These are phyloP conservation scores for Debaryomyces nepalensis DNA, from an alignment of 1,139 yeast genomes.

Conservation along the genomic window DNA sequence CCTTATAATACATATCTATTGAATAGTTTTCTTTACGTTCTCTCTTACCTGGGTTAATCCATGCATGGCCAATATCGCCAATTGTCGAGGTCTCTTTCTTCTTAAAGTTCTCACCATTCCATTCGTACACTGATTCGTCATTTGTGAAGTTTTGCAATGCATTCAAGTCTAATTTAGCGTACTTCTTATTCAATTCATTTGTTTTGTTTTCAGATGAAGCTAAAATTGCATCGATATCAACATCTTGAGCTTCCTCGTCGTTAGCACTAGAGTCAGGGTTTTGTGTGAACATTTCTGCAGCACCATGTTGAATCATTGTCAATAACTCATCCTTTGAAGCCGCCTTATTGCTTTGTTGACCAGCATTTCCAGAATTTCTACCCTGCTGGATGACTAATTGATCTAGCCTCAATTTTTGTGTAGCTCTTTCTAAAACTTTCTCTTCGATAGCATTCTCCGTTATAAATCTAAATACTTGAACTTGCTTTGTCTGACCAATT, in stretches of 20 bases:
- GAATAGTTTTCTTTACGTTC: conserved; percentile 80
- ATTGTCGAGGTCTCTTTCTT: conserved; percentile 57
- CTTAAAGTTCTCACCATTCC: conserved; percentile 85
- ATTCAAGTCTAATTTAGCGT: conserved; percentile 68
- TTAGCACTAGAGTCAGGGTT: conserved; percentile 19
- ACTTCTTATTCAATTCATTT: conserved; percentile 62
- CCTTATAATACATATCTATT: conserved; percentile 79
- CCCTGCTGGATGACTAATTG: conserved; percentile 85
- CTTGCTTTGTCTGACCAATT: conserved; percentile 85
- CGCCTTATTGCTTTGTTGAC: conserved; percentile 45
- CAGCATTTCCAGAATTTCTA: conserved; percentile 47
- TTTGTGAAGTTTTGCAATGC: conserved; percentile 74
- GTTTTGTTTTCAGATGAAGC: conserved; percentile 68
- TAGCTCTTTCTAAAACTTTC: conserved; percentile 77
- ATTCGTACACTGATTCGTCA: conserved; percentile 74
- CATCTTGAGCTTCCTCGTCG: conserved; percentile 39
- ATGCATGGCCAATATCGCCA: conserved; percentile 51
- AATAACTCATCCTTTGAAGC: conserved; percentile 71
- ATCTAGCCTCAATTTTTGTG: conserved; percentile 76
- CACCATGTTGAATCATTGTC: conserved; percentile 83
- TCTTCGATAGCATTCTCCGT: conserved; percentile 85
- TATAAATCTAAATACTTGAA: conserved; percentile 72
- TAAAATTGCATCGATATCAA: conserved; percentile 67
- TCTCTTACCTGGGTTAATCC: conserved; percentile 79
- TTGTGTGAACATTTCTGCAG: conserved; percentile 59